Percentiles rank a stretch among this genome's conserved stretches.
Conservation (phyloP, 2,329 filamentous ascomycete species). For the Thielaviopsis cerberus region DNA sequence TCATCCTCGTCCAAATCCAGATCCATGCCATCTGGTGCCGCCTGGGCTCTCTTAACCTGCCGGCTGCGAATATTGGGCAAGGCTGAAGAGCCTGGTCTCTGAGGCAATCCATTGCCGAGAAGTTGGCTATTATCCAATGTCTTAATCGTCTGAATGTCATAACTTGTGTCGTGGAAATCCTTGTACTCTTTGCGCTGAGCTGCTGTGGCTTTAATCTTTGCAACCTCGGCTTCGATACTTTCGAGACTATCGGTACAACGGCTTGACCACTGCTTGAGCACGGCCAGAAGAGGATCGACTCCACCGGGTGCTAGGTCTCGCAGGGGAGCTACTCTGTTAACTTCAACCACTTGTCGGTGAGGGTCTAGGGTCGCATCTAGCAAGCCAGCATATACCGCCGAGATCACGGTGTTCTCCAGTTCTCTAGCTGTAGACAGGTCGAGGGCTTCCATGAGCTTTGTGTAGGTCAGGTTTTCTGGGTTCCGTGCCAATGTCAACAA, state of each 20-base stretch:
- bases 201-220: constrained; percentile 13
- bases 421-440: constrained; percentile 46
- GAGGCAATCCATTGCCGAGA: background rate
- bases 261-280: constrained; percentile 57
- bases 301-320: constrained; percentile 66
- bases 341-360: constrained; percentile 50
- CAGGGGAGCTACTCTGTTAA: constrained; percentile 65
- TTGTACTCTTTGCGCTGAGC: constrained; percentile 17
- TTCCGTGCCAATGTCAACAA: constrained; percentile 63
- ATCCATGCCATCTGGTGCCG: constrained; percentile 35
- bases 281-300: constrained; percentile 47
- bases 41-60: constrained; percentile 14
- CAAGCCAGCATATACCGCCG: constrained; percentile 71
- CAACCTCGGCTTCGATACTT: constrained; percentile 60
- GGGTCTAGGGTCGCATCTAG: constrained; percentile 72
- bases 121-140: background rate
- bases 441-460: constrained; percentile 45
- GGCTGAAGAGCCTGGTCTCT: background rate
- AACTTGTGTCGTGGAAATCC: constrained; percentile 2
- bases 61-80: background rate
- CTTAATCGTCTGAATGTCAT: background rate
- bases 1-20: constrained; percentile 32
- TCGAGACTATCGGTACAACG: constrained; percentile 57
- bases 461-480: constrained; percentile 52
- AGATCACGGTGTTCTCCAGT: constrained; percentile 73